phyloP scores from a whole-genome alignment of 306 rosid genomes.

The Glycyrrhiza uralensis region DNA sequence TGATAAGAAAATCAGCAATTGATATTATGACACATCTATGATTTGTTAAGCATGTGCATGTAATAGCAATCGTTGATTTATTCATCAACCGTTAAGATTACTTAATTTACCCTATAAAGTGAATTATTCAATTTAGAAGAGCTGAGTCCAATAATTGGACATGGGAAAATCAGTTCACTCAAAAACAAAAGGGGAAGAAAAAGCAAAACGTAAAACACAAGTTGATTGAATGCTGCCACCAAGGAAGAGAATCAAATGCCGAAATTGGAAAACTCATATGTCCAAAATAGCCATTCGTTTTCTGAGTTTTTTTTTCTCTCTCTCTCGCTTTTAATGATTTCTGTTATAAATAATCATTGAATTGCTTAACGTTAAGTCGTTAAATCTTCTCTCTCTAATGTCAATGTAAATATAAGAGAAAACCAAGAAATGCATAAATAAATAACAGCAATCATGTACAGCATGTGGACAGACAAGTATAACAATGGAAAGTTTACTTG shows the following conservation, averaged over 20 bases:
- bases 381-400: not conserved
- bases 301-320: not conserved
- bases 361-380: not conserved
- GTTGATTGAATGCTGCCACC: not conserved
- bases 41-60: no score
- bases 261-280: not conserved
- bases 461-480: not conserved
- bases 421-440: not conserved
- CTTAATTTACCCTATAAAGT: no score
- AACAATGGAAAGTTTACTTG: not conserved
- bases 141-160: no score
- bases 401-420: not conserved
- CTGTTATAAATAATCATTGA: not conserved
- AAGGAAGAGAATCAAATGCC: not conserved
- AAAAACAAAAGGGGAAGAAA: not conserved
- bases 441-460: not conserved
- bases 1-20: no score
- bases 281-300: not conserved
- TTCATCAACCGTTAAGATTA: no score
- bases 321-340: not conserved
- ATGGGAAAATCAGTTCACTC: constrained; percentile 4
- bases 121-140: no score
- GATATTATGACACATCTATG: no score
- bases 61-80: no score
- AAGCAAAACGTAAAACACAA: not conserved